Percentiles rank a stretch among this genome's conserved stretches.
Evolutionary conservation across 345 rosid genomes (phyloP).

Genomic region (Acer campestre): DNA sequence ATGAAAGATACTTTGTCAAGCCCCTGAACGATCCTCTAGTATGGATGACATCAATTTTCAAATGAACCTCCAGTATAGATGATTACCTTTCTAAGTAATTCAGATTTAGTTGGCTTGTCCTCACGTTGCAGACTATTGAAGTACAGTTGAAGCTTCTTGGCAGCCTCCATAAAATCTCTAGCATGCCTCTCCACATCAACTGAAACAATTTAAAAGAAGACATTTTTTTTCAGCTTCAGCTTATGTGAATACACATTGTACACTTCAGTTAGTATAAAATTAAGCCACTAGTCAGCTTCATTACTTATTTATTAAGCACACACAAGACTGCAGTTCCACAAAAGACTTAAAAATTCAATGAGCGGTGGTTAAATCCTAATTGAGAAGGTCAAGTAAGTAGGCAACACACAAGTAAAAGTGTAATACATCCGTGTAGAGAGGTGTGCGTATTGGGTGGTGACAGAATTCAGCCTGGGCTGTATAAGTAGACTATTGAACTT

Average conservation of each 20-base stretch:
- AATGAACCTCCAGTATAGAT: neutral
- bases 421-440: neutral
- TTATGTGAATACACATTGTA: neutral
- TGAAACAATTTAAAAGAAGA: constrained; percentile 23
- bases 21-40: neutral
- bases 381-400: neutral
- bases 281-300: neutral
- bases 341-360: neutral
- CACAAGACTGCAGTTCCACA: neutral
- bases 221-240: constrained; percentile 7
- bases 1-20: neutral
- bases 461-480: neutral
- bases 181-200: constrained; percentile 96
- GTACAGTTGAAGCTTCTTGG: constrained; percentile 86
- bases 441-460: no score
- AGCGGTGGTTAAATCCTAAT: neutral
- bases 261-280: neutral
- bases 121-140: constrained; percentile 80
- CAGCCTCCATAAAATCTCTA: constrained; percentile 98
- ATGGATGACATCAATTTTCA: neutral
- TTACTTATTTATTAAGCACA: neutral
- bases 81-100: constrained; percentile 68
- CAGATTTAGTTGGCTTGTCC: constrained; percentile 59
- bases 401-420: neutral
- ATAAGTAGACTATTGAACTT: neutral